Base-by-base conservation (phyloP, 768 basidiomycete genomes). In the Amanita muscaria region DNA sequence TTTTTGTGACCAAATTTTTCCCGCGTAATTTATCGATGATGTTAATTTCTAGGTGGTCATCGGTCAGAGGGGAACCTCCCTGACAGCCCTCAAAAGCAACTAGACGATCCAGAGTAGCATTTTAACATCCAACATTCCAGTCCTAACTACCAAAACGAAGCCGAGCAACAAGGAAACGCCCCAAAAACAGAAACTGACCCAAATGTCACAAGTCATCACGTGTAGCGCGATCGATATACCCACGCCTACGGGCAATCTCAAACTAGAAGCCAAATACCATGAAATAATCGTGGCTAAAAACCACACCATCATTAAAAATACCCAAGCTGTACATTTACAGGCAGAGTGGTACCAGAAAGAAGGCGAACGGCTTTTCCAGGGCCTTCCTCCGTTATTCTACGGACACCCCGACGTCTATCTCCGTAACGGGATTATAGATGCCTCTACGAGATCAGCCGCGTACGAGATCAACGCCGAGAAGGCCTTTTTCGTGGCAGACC, bases 401-500 rank as follows among this genome's bases (percentile, higher is more conserved):
- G 87, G 86, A 15, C 83, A 83, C 53, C 76, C 83, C 22, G 79
- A 83, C 40, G 57, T 84, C 24, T 87, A 88, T 58, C 72, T 90
- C 42, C 70, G 86, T 37, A 77, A 77, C 50, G 85, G 85, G n/a
- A 75, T 90, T 43, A 79, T 88, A 67, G 69, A 71, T 21, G 80
- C 83, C 1, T 66, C 72, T 4, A 65, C 66, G 44, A 67, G 72
- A 24, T 64, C 72, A 15, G 70, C 71, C 25, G 70, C 68, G 19
- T 68, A 75, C 47, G 73, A 75, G 50, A 71, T 38, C 4, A 33
- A 47, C 56, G 84, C 91, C 9, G 96, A 97, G 66, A 82, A 81
- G 47, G 94, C 96, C 5, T 98, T 97, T 63, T 98, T 97, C 56
- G 93, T 96, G 9, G 91, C 87, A 9, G 96, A 99, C 63, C 79